These are phyloP conservation scores for Neurospora sp. DNA, from an alignment of 495 filamentous ascomycete genomes.

Conservation along the genomic window DNA sequence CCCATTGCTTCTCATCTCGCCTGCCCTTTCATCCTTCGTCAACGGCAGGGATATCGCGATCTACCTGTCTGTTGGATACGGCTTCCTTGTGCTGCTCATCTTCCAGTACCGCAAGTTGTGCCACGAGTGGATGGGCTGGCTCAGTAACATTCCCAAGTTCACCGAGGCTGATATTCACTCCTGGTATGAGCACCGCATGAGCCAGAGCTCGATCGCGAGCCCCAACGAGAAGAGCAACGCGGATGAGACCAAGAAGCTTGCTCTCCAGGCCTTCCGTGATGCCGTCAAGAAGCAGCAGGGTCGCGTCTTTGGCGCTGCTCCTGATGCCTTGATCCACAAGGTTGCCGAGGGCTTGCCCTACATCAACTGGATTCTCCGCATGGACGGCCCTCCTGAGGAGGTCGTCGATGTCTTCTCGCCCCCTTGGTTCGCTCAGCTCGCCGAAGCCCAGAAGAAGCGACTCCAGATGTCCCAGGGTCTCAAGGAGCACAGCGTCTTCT, in stretches of 20 bases:
- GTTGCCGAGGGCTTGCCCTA: conserved; percentile 13
- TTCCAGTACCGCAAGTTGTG: conserved; percentile 35
- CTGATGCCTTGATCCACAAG: conserved; percentile 4
- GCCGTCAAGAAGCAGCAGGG: neutral
- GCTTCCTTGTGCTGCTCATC: conserved; percentile 34
- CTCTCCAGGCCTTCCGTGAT: conserved; percentile 10
- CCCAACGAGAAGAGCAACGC: neutral
- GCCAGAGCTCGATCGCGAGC: neutral
- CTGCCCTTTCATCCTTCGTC: conserved; percentile 36
- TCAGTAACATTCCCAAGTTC: conserved; percentile 34
- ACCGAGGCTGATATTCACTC: conserved; percentile 39
- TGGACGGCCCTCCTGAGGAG: neutral
- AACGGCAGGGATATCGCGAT: conserved; percentile 35
- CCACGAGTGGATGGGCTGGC: conserved; percentile 45
- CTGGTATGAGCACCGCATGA: conserved; percentile 29
- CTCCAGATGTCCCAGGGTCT: conserved; percentile 18
- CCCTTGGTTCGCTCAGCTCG: conserved; percentile 18
- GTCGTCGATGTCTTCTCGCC: conserved; percentile 9
- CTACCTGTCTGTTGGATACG: conserved; percentile 38
- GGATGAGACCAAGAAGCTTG: conserved; percentile 4
- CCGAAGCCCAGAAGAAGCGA: conserved; percentile 14
- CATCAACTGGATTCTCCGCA: conserved; percentile 18
- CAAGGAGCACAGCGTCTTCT: conserved; percentile 24
- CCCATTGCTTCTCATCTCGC: conserved; percentile 38
- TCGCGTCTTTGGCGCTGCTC: neutral